Percentiles rank a stretch among this genome's conserved stretches.
Evolutionary conservation across 345 rosid species (phyloP).

Genomic region (Eucalyptus curtisii): DNA sequence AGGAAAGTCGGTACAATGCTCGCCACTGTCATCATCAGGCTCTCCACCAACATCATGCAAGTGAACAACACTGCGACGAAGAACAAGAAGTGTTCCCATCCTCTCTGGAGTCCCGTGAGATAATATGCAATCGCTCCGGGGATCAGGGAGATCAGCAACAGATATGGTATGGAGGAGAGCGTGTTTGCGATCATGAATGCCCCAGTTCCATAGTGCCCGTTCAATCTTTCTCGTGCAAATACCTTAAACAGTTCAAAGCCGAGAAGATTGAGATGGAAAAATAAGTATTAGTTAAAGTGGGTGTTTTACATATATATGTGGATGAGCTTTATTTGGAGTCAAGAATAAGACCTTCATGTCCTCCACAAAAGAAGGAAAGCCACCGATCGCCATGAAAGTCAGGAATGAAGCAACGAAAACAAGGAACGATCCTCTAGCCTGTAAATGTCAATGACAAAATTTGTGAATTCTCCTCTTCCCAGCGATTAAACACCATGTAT

Average conservation of each 20-base stretch:
- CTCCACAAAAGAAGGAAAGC: conserved; percentile 2
- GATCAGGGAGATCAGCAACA: not conserved
- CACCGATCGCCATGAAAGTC: conserved; percentile 2
- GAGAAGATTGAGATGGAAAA: not conserved
- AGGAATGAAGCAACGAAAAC: not conserved
- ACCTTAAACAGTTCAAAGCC: conserved; percentile 3
- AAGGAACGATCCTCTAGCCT: not conserved
- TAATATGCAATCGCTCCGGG: not conserved
- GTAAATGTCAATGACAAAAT: not conserved
- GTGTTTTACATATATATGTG: too few relatives aligned
- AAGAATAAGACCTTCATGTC: not conserved
- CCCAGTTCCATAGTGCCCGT: not conserved
- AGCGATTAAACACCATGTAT: not conserved
- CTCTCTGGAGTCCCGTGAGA: not conserved
- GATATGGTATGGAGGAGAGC: not conserved
- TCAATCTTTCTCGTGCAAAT: not conserved
- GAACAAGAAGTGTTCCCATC: not conserved
- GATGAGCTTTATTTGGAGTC: not conserved
- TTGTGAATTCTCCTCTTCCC: not conserved
- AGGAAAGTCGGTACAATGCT: not conserved
- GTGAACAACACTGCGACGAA: not conserved
- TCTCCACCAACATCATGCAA: not conserved
- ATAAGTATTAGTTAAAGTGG: not conserved
- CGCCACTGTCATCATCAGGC: not conserved
- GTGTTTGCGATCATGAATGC: not conserved